These are phyloP conservation scores for Hippophae gyantsensis DNA, from an alignment of 306 rosid species.

Conservation along the genomic window DNA sequence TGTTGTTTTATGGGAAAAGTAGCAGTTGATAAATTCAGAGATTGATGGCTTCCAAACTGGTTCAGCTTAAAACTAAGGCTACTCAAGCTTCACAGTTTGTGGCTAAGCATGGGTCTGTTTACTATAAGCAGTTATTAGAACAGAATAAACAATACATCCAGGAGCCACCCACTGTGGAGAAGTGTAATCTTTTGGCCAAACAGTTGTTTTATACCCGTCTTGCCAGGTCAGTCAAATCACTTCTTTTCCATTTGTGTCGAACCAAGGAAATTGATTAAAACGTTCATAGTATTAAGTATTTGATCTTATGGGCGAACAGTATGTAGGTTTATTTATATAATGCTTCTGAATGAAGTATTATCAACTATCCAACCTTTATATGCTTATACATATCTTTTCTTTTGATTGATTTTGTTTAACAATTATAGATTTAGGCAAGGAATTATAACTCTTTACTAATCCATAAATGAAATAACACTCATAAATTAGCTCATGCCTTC, in stretches of 20 bases:
- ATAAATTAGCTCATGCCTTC: too few relatives aligned
- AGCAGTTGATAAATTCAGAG: slow-evolving; percentile 3
- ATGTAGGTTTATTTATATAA: too few relatives aligned
- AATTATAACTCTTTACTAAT: too few relatives aligned
- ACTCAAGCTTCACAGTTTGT: slow-evolving; percentile 23
- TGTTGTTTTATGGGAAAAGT: not conserved
- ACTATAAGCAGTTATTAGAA: slow-evolving; percentile 28
- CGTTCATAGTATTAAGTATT: too few relatives aligned
- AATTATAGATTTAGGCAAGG: too few relatives aligned
- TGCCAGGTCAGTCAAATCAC: slow-evolving; percentile 21
- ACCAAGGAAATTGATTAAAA: too few relatives aligned
- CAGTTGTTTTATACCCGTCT: slow-evolving; percentile 28
- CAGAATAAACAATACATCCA: slow-evolving; percentile 28
- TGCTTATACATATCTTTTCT: too few relatives aligned
- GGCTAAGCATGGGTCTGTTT: slow-evolving; percentile 23
- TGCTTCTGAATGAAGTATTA: too few relatives aligned
- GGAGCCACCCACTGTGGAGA: slow-evolving; percentile 26
- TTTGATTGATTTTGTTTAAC: too few relatives aligned
- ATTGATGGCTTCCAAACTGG: slow-evolving; percentile 25
- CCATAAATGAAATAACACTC: too few relatives aligned
- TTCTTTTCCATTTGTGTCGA: not conserved
- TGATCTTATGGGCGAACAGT: too few relatives aligned
- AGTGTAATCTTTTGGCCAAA: slow-evolving; percentile 24
- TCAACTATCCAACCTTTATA: too few relatives aligned
- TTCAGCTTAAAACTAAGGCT: slow-evolving; percentile 25